Conservation (phyloP, 768 basidiomycete genomes). For the Mycena indigotica region DNA sequence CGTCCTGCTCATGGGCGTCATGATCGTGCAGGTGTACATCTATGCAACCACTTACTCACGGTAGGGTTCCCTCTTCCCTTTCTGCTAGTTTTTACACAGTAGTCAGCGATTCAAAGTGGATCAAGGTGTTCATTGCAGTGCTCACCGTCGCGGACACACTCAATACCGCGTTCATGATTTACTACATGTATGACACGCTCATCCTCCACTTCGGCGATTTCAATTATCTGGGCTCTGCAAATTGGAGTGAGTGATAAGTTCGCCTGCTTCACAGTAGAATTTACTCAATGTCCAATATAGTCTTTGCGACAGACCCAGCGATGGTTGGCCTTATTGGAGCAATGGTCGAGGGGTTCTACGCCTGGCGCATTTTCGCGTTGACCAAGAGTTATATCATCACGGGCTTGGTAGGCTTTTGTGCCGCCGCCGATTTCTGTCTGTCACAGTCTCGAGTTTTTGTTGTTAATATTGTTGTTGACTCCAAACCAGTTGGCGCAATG, state of each 20-base stretch:
- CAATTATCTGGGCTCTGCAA: not conserved
- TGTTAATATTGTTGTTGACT: not conserved
- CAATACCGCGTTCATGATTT: slow-evolving; percentile 46
- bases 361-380: not conserved
- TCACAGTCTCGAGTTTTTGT: not conserved
- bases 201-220: slow-evolving; percentile 42
- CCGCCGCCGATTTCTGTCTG: not conserved
- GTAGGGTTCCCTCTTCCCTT: too few relatives aligned
- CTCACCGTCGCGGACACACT: slow-evolving; percentile 53
- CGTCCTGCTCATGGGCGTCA: slow-evolving; percentile 50
- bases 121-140: slow-evolving; percentile 37
- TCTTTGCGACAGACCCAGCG: not conserved
- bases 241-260: not conserved
- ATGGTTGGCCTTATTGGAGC: not conserved
- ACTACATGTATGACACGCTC: slow-evolving; percentile 50
- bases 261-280: not conserved
- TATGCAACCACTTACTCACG: slow-evolving; percentile 48
- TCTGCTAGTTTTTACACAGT: too few relatives aligned
- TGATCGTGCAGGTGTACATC: slow-evolving; percentile 49
- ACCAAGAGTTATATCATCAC: not conserved
- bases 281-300: not conserved
- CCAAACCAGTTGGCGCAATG: not conserved
- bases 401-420: not conserved
- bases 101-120: slow-evolving; percentile 37
- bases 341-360: not conserved